Evolutionary conservation across 805 yeast species (phyloP), one percentile per base, ranked within the genome.

Genomic region (Cyberlindnera bimundalis): DNA sequence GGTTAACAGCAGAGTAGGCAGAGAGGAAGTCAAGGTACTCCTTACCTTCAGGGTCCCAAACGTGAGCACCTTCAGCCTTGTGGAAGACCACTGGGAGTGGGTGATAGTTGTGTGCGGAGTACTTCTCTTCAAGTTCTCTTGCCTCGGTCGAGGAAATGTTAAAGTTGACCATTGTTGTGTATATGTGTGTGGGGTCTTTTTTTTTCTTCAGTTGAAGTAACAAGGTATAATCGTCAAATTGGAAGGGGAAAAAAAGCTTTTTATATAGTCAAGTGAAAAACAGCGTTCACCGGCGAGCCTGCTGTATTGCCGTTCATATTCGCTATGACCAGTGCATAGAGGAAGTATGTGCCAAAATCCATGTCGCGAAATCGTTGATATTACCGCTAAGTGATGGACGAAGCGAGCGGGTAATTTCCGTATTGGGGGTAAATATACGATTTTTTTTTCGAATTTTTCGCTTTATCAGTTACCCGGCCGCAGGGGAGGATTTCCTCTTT

Each of bases 1-100:
- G 97, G 70, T 91, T 91, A 25, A 91, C 96, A 5, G 98, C 98
- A 20, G 96, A 88, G 67, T 91, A 91, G 11, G 97, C 97, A 14
- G 95, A 84, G 46, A 91, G 69, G 60, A 91, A 91, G 65, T 91
- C 98, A 50, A 91, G 70, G 65, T 90, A 91, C 61, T 89, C 90
- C 29, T 82, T 86, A 50, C 96, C 97, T 67, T 91, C 98, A 7
- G 97, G 96, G 63, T 91, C 98, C 96, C 96, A 91, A 17, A 91
- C 96, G 51, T 86, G 83, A 20, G 96, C 96, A 36, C 98, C 98
- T 45, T 62, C 50, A 13, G 96, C 98, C 57, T 74, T 80, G 56
- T 84, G 74, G 67, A 91, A 85, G 13, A 91, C 97, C 45, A 91
- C 96, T 11, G 98, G 98, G 48, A 91, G 69, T 37, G 98, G 97